Evolutionary conservation across 441 rosid genomes (phyloP).

Genomic region (Syzygium syzygioides): DNA sequence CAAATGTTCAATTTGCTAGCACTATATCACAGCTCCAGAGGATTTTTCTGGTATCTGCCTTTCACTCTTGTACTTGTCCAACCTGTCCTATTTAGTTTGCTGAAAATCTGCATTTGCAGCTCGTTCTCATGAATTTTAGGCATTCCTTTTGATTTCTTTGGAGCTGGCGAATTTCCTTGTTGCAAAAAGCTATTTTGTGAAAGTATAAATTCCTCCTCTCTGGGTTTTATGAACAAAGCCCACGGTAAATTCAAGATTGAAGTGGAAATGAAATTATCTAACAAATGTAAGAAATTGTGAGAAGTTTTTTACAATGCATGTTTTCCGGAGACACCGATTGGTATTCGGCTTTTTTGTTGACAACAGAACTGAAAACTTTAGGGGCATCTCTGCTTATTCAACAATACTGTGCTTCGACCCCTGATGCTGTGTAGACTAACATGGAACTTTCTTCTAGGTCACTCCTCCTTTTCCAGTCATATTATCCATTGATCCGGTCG

Average conservation of each 20-base stretch:
- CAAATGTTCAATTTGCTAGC: conserved; percentile 53
- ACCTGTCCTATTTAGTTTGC: conserved; percentile 2
- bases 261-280: neutral
- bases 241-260: neutral
- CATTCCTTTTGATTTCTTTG: neutral
- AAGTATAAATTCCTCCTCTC: neutral
- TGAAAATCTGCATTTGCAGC: neutral
- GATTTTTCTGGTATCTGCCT: conserved; percentile 61
- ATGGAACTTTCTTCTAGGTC: conserved; percentile 44
- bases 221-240: neutral
- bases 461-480: conserved; percentile 69
- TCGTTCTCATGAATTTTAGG: neutral
- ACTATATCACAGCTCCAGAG: conserved; percentile 74
- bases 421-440: conserved; percentile 14
- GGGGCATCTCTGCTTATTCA: neutral
- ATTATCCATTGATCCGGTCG: conserved; percentile 55
- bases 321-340: neutral
- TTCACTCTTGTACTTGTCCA: neutral
- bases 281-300: neutral
- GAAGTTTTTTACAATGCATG: neutral
- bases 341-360: neutral
- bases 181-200: neutral
- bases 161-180: neutral
- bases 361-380: neutral
- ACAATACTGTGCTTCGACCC: neutral